These are phyloP conservation scores for Balamuthia mandrillaris DNA, from an alignment of 208 protist genomes.

Conservation along the genomic window DNA sequence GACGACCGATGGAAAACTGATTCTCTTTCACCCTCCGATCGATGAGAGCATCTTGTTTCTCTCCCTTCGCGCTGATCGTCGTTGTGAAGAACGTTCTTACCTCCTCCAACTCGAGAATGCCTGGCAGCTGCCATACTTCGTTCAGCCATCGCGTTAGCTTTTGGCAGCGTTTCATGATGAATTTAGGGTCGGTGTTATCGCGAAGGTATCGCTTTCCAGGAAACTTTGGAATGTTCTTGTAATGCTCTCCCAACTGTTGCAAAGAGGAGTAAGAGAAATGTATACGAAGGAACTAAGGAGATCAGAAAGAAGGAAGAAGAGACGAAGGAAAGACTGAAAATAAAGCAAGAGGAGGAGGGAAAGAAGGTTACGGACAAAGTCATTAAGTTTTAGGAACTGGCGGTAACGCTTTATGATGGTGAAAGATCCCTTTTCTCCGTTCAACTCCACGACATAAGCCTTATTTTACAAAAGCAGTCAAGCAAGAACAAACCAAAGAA, in stretches of 20 bases:
- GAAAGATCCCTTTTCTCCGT: background rate
- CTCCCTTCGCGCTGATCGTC: conserved; percentile 10
- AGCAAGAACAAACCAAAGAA: background rate
- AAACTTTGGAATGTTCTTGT: conserved; percentile 21
- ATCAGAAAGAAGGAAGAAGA: too few relatives aligned
- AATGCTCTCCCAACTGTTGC: conserved; percentile 1
- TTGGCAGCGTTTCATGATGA: conserved; percentile 23
- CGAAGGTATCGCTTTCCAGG: conserved; percentile 24
- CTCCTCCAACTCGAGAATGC: conserved; percentile 14
- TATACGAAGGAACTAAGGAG: too few relatives aligned
- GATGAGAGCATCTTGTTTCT: too few relatives aligned
- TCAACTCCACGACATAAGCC: conserved; percentile 31
- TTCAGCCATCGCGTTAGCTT: background rate
- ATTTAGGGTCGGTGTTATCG: conserved; percentile 18
- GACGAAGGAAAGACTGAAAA: too few relatives aligned
- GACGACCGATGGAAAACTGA: too few relatives aligned
- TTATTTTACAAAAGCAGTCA: background rate
- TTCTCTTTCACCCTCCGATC: too few relatives aligned
- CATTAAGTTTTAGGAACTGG: conserved; percentile 22
- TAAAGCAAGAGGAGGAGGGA: too few relatives aligned
- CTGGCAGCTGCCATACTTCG: conserved; percentile 14
- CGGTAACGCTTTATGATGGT: conserved; percentile 36
- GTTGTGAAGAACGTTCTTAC: conserved; percentile 2
- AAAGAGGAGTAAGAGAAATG: background rate
- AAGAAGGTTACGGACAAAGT: too few relatives aligned